Percentiles rank a stretch among this genome's conserved stretches.
Evolutionary conservation across 495 filamentous ascomycete species (phyloP).

Genomic region (Talaromyces liani): DNA sequence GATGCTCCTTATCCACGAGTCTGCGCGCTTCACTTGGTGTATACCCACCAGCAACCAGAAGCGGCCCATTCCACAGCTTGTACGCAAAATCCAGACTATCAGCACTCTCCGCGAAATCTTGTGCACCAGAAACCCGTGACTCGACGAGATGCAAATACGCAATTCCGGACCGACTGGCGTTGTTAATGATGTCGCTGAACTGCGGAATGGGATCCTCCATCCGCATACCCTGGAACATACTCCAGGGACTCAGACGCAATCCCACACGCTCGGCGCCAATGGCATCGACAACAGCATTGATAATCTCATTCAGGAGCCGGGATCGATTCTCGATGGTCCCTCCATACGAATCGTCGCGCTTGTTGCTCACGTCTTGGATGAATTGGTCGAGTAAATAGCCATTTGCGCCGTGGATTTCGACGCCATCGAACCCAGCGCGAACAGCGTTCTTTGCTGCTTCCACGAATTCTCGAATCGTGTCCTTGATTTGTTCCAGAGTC

Average conservation of each 20-base stretch:
- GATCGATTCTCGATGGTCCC: constrained; percentile 66
- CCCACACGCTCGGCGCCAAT: constrained; percentile 56
- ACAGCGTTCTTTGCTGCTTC: constrained; percentile 56
- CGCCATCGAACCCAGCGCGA: constrained; percentile 66
- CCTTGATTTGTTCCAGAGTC: constrained; percentile 49
- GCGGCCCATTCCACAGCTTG: constrained; percentile 37
- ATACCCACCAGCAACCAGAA: constrained; percentile 58
- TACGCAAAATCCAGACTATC: constrained; percentile 49
- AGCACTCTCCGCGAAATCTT: constrained; percentile 24
- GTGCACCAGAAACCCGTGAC: constrained; percentile 39
- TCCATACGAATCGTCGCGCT: constrained; percentile 60
- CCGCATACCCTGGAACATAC: constrained; percentile 58
- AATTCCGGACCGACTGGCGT: constrained; percentile 47
- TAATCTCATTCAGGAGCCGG: constrained; percentile 56
- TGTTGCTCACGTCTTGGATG: constrained; percentile 52
- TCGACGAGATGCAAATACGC: constrained; percentile 63
- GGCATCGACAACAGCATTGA: constrained; percentile 52
- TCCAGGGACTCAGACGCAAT: constrained; percentile 59
- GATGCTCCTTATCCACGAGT: constrained; percentile 47
- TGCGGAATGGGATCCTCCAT: constrained; percentile 59
- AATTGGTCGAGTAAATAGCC: constrained; percentile 75
- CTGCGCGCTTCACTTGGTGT: constrained; percentile 35
- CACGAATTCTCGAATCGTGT: constrained; percentile 49
- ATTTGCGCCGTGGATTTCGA: constrained; percentile 69
- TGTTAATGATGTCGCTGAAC: constrained; percentile 49